phyloP scores from a whole-genome alignment of 2,329 filamentous ascomycete genomes.

The Lachnellula hyalina region DNA sequence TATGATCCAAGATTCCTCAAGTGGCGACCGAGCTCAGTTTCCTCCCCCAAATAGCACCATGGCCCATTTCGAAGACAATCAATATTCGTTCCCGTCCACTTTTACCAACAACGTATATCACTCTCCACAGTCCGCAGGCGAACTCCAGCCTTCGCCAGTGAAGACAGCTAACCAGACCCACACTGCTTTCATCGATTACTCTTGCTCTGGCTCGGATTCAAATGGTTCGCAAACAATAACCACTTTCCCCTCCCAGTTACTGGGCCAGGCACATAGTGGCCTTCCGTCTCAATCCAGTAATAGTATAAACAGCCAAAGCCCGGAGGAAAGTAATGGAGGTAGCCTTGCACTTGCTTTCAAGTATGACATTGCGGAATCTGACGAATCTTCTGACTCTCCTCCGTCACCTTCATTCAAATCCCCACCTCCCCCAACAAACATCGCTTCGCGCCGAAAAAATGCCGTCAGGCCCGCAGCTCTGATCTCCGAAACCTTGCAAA shows the following conservation, averaged over 20 bases:
- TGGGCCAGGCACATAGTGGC: conserved; percentile 11
- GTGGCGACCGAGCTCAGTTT: conserved; percentile 24
- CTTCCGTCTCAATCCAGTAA: conserved; percentile 10
- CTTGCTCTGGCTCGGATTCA: conserved; percentile 4
- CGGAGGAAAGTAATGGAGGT: conserved; percentile 16
- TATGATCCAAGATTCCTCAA: conserved; percentile 12
- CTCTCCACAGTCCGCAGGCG: conserved; percentile 14
- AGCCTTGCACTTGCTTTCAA: conserved; percentile 16
- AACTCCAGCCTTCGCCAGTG: conserved; percentile 12
- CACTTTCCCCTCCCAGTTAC: conserved; percentile 23
- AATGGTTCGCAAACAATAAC: conserved; percentile 13
- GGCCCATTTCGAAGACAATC: conserved; percentile 12
- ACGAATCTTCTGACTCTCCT: conserved; percentile 16
- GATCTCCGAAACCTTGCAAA: conserved; percentile 21
- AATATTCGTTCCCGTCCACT: conserved; percentile 17
- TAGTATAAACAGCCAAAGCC: conserved; percentile 16
- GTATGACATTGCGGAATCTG: conserved; percentile 18
- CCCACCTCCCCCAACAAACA: conserved; percentile 27
- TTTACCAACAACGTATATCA: conserved; percentile 17
- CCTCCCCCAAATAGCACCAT: conserved; percentile 13
- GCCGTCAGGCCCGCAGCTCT: conserved; percentile 28
- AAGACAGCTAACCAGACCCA: conserved; percentile 17
- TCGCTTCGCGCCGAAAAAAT: conserved; percentile 30
- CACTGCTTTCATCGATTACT: conserved; percentile 19
- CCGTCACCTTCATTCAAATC: conserved; percentile 27